Evolutionary conservation across 805 yeast species (phyloP).

Genomic region (Barnettozyma sucrosica): DNA sequence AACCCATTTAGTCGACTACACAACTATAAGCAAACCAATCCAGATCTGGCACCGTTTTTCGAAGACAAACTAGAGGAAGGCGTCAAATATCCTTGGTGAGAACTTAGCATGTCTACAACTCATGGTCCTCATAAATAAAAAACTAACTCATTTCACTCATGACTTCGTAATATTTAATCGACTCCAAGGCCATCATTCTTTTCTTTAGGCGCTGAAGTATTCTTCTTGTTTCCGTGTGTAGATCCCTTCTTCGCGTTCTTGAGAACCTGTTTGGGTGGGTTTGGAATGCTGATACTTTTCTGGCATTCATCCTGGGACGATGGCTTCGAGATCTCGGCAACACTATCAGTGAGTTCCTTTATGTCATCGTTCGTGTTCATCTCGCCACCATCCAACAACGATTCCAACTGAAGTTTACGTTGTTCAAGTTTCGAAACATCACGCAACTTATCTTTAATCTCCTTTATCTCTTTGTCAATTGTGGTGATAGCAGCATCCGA

Average conservation of each 20-base stretch:
- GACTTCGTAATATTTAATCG: background rate
- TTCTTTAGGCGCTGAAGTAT: background rate
- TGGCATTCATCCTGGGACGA: background rate
- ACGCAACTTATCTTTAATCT: slow-evolving; percentile 53
- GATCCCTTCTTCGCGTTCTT: background rate
- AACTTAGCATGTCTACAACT: too few species aligned
- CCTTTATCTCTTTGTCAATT: slow-evolving; percentile 70
- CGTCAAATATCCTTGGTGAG: background rate
- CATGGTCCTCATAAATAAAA: background rate
- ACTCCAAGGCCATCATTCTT: background rate
- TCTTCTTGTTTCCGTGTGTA: background rate
- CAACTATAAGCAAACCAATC: slow-evolving; percentile 27
- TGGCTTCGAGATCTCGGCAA: slow-evolving; percentile 1
- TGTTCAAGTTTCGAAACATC: slow-evolving; percentile 53
- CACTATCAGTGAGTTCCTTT: slow-evolving; percentile 1
- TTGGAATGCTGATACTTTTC: background rate
- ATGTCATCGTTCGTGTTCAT: background rate
- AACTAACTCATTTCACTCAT: background rate
- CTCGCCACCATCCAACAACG: slow-evolving; percentile 23
- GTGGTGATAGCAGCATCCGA: slow-evolving; percentile 60
- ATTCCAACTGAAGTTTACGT: slow-evolving; percentile 54
- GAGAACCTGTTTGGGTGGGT: background rate
- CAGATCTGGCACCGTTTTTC: slow-evolving; percentile 13
- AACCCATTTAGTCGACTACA: slow-evolving; percentile 50
- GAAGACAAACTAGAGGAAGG: background rate